Evolutionary conservation across 179 eudicot species (phyloP).

Genomic region (Silene coronaria): DNA sequence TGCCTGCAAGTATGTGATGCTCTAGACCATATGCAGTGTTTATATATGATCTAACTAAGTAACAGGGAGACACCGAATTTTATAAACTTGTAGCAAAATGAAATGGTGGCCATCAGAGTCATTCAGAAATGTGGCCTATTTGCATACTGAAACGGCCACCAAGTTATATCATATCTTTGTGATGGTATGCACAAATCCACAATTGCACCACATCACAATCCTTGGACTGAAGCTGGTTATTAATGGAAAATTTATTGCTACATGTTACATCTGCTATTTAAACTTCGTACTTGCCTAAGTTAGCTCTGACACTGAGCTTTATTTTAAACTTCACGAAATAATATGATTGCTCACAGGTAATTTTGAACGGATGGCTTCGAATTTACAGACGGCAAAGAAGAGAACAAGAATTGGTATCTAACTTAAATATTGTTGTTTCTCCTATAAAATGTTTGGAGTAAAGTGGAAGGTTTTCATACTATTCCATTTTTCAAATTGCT

Average conservation of each 20-base stretch:
- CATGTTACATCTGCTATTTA: not conserved
- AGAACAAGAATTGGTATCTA: constrained; percentile 80
- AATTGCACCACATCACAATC: not conserved
- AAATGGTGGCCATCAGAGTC: not conserved
- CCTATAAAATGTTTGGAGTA: not conserved
- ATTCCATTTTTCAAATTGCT: constrained; percentile 11
- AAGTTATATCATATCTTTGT: not conserved
- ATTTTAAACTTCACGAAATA: not conserved
- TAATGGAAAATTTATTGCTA: not conserved
- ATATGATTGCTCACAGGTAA: constrained; percentile 38
- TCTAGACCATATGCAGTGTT: not conserved
- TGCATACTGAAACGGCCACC: not conserved
- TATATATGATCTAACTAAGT: not conserved
- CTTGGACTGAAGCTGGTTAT: not conserved
- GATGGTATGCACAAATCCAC: not conserved
- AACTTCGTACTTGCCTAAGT: not conserved
- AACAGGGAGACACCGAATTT: not conserved
- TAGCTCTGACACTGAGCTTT: not conserved
- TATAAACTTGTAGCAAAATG: not conserved
- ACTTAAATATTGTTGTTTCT: not conserved
- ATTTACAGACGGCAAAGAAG: constrained; percentile 76
- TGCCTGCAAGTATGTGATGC: constrained; percentile 8
- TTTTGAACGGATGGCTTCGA: constrained; percentile 89
- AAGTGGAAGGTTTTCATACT: constrained; percentile 3
- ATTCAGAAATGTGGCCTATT: not conserved